Percentiles rank a stretch among this genome's conserved stretches.
Conservation (phyloP, 129 eudicot genomes). For the Flaveria bidentis region DNA sequence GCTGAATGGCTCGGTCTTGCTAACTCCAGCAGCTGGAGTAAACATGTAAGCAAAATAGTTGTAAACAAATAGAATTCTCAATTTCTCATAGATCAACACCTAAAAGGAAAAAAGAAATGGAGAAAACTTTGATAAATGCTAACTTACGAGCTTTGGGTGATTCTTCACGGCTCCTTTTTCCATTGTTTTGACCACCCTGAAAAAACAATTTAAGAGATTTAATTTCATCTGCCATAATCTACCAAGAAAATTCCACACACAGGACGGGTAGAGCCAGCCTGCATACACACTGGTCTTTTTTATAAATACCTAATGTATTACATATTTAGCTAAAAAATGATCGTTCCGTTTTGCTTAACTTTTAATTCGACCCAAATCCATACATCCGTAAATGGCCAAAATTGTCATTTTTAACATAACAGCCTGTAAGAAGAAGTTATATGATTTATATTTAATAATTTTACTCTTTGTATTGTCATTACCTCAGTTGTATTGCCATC, state of each 20-base stretch:
- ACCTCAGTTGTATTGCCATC: constrained; percentile 70
- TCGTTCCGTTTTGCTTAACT: too few relatives aligned
- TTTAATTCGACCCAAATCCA: too few relatives aligned
- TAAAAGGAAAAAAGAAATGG: neutral
- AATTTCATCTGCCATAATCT: constrained; percentile 5
- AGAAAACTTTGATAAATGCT: neutral
- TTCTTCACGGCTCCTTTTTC: constrained; percentile 78
- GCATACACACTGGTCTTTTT: neutral
- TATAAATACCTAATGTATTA: neutral
- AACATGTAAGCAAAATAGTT: constrained; percentile 1
- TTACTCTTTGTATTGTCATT: constrained; percentile 10
- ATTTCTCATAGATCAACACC: neutral
- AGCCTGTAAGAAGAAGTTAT: constrained; percentile 1
- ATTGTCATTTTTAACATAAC: neutral
- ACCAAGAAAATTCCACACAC: neutral
- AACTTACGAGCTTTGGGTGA: constrained; percentile 63
- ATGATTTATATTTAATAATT: neutral
- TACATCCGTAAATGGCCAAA: neutral
- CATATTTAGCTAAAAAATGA: neutral
- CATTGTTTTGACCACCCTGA: constrained; percentile 58
- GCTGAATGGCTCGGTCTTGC: constrained; percentile 44
- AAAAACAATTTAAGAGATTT: constrained; percentile 14
- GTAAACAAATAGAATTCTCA: neutral
- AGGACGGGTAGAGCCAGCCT: neutral
- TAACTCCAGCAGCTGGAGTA: constrained; percentile 39